Base-by-base conservation (phyloP, 768 basidiomycete species). In the Psilocybe azurescens region DNA sequence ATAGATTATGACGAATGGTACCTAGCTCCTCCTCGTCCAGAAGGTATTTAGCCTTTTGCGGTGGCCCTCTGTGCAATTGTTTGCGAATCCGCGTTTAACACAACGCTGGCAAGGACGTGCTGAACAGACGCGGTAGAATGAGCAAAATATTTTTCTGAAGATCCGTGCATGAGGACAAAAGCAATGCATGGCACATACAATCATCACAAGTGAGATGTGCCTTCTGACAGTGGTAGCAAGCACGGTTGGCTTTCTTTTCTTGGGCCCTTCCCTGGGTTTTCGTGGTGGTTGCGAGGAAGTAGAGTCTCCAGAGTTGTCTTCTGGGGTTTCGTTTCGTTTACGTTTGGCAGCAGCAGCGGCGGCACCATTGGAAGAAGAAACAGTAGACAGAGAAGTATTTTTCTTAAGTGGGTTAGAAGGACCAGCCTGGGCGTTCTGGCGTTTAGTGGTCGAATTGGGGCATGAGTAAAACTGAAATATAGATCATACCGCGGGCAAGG, bases 191-290 rank as follows among this genome's bases (percentile, higher is more conserved):
- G 68, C 39, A 86, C 93, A 73, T 71, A 97, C 97, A 88, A 72
- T 98, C 97, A 74, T 99, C 96, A 74, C 97, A 99, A n/a, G 97
- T 99, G 67, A 99, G 80, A 76, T 99, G 97, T 2, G 95, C 95
- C 75, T 95, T 97, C 77, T 98, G 96, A 75, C 97, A 99, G 68
- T 94, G 93, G 64, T 93, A 90, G 73, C 97, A 99, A 52, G 97
- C 97, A 51, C 95, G 87, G 69, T 86, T 93, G 0, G 95, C 94
- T 76, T 96, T 95, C 84, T 95, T 96, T 95, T 96, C 85, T 92
- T 94, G 33, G 90, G 91, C 1, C 87, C 88, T 58, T 91, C 89
- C 72, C 87, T 84, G 73, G 80, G 79, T 68, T 88, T 90, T 66
- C 84, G 81, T 7, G 76, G 75, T 11, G 72, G 75, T 46, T 66